phyloP scores from a whole-genome alignment of 164 flowering plant genomes.

The Euptelea pleiosperma region DNA sequence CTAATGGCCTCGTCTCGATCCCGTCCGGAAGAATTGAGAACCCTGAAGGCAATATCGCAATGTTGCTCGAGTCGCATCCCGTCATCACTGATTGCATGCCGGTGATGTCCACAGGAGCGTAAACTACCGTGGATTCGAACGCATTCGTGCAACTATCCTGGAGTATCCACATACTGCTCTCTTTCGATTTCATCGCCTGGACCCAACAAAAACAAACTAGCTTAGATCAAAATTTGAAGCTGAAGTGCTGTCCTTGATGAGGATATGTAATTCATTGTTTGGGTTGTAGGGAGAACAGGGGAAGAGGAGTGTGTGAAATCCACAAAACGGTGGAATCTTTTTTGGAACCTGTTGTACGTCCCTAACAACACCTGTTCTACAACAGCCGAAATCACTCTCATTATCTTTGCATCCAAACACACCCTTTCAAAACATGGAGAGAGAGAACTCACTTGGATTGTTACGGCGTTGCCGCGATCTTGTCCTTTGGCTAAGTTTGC shows the following conservation, averaged over 20 bases:
- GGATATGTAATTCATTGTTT: no score
- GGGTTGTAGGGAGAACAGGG: no score
- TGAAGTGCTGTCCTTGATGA: no score
- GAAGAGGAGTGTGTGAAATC: no score
- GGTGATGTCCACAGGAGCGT: slow-evolving; percentile 68
- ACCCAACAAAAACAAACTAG: neutral
- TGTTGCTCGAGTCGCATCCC: slow-evolving; percentile 81
- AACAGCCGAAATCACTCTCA: no score
- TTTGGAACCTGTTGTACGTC: no score
- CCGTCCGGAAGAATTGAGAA: slow-evolving; percentile 92
- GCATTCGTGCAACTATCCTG: slow-evolving; percentile 85
- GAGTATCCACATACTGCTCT: slow-evolving; percentile 64
- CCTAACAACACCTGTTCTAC: no score
- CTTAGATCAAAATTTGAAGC: no score
- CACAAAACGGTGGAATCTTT: no score
- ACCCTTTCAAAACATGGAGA: no score
- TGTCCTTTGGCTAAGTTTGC: slow-evolving; percentile 88
- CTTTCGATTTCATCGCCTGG: slow-evolving; percentile 70
- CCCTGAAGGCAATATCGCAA: slow-evolving; percentile 76
- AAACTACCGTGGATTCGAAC: slow-evolving; percentile 78
- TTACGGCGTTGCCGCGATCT: slow-evolving; percentile 87
- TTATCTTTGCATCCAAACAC: no score
- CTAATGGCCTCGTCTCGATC: slow-evolving; percentile 68
- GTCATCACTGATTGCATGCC: slow-evolving; percentile 81
- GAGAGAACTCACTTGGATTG: slow-evolving; percentile 57